Base-by-base conservation (phyloP, 352 stramenopile species). In the Phytophthora podocarpi region DNA sequence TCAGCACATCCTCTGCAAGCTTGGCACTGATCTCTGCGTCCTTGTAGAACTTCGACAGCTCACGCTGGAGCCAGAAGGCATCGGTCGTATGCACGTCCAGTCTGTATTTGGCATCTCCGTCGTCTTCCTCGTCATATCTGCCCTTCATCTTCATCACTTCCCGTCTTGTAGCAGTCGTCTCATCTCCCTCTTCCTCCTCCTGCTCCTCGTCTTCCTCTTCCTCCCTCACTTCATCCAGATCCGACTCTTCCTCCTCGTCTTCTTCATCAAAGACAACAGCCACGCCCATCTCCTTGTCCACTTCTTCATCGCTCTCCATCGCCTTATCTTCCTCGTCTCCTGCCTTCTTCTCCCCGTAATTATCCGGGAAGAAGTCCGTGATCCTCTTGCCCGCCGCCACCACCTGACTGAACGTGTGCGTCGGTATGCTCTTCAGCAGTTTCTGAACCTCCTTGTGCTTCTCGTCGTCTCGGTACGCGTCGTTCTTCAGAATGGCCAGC, bases 231-330 rank as follows among this genome's bases (percentile, higher is more conserved):
- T 98, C 91, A 50, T 98, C 91, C 46, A 97, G 62, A 73, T 97
- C 93, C n/a, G 93, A 95, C 57, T 96, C 91, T 24, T 97, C 89
- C 31, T 97, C 90, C n/a, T 98, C 96, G 9, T 99, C 96, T 31
- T 98, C 96, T 63, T 98, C 93, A 58, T 99, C 96, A 78, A 99
- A 99, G 0, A 99, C 93, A 12, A 99, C 97, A 0, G 97, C 96
- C 36, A 99, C 97, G 42, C 96, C 97, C 93, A 99, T 99, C 68
- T 99, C 96, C 61, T 99, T 97, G 59, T 99, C 96, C 45, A 99
- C 82, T 30, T 96, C 70, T 20, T 71, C 70, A 0, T 65, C 64
- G 18, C 59, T 72, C 7, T 61, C 70, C 9, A 39, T 2, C 27
- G 48, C 64, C 0, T 28, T 18, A 13, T 56, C 47, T 28, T 63